A percentile compares a stretch with the other conserved stretches of the same genome.
These are phyloP conservation scores for Puccinia sorghi DNA, from an alignment of 1,284 basidiomycete species.

Conservation along the genomic window DNA sequence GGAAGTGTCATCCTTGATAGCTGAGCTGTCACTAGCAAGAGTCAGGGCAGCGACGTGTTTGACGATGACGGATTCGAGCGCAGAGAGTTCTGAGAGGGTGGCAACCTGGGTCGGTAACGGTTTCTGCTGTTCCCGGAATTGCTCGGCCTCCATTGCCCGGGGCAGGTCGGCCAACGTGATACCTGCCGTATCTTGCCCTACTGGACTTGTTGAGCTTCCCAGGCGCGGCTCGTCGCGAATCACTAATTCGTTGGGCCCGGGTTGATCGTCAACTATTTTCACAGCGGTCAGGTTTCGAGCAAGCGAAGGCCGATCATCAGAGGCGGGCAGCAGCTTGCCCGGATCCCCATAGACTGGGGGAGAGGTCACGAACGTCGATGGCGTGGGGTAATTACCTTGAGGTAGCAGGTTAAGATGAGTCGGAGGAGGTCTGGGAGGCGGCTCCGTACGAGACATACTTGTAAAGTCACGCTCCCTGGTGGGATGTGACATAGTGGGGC, in stretches of 20 bases:
- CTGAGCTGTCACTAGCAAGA: slow-evolving; percentile 68
- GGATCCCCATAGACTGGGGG: slow-evolving; percentile 12
- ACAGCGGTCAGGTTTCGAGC: slow-evolving; percentile 55
- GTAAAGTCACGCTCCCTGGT: slow-evolving; percentile 33
- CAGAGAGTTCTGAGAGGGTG: slow-evolving; percentile 78
- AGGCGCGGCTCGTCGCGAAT: slow-evolving; percentile 1
- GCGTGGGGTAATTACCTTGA: slow-evolving; percentile 35
- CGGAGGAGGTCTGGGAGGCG: slow-evolving; percentile 41
- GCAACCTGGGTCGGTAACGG: slow-evolving; percentile 70
- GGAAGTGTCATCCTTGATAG: slow-evolving; percentile 78
- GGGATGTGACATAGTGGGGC: not conserved
- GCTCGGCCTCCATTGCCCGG: slow-evolving; percentile 84
- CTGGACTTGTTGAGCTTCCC: slow-evolving; percentile 11
- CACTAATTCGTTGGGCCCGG: slow-evolving; percentile 22
- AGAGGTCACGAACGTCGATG: slow-evolving; percentile 20
- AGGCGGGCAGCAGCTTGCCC: slow-evolving; percentile 25
- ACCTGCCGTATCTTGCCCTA: slow-evolving; percentile 25
- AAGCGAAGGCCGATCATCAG: slow-evolving; percentile 51
- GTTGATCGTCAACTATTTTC: slow-evolving; percentile 55
- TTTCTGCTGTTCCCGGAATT: slow-evolving; percentile 79
- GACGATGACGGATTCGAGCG: slow-evolving; percentile 83
- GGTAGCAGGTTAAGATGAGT: slow-evolving; percentile 47
- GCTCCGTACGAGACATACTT: slow-evolving; percentile 27
- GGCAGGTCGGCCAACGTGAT: slow-evolving; percentile 95
- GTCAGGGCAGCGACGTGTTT: slow-evolving; percentile 86